phyloP scores from a whole-genome alignment of 2,329 filamentous ascomycete species.

The Lasiodiplodia sp. region DNA sequence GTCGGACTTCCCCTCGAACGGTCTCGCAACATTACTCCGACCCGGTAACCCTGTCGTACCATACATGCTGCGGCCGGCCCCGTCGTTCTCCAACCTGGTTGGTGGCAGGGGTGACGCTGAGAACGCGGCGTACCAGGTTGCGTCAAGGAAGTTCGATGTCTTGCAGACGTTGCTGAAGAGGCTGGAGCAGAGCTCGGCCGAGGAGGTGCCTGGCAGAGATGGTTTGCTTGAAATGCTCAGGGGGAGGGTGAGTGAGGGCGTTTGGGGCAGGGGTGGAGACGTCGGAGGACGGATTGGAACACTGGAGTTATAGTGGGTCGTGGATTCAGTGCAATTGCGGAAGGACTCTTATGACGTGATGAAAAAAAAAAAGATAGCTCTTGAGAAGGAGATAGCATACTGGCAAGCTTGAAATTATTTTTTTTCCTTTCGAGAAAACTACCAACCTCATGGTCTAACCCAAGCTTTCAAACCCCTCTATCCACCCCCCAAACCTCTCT shows the following conservation, averaged over 20 bases:
- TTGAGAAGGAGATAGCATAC: not conserved
- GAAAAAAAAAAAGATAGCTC: not conserved
- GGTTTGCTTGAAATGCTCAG: slow-evolving; percentile 51
- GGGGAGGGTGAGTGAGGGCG: slow-evolving; percentile 52
- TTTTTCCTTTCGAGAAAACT: not conserved
- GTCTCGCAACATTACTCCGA: slow-evolving; percentile 60
- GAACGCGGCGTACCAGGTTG: slow-evolving; percentile 64
- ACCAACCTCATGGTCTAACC: not conserved
- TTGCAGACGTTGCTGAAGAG: slow-evolving; percentile 57
- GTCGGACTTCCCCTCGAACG: slow-evolving; percentile 47
- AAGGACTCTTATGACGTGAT: not conserved
- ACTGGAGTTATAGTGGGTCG: slow-evolving; percentile 46
- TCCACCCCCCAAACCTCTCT: too few relatives aligned
- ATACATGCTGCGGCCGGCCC: slow-evolving; percentile 64
- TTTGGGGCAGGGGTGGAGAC: slow-evolving; percentile 50
- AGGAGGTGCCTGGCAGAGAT: slow-evolving; percentile 37
- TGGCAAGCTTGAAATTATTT: not conserved
- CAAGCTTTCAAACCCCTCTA: not conserved
- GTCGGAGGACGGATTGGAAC: slow-evolving; percentile 56
- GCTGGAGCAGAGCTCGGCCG: slow-evolving; percentile 46
- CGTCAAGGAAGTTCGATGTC: slow-evolving; percentile 64
- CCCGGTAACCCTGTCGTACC: slow-evolving; percentile 61
- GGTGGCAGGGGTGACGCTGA: slow-evolving; percentile 64
- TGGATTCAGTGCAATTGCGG: not conserved
- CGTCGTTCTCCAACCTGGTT: slow-evolving; percentile 65